Evolutionary conservation across 2,329 filamentous ascomycete species (phyloP).

Genomic region (Nigrospora osmanthi): DNA sequence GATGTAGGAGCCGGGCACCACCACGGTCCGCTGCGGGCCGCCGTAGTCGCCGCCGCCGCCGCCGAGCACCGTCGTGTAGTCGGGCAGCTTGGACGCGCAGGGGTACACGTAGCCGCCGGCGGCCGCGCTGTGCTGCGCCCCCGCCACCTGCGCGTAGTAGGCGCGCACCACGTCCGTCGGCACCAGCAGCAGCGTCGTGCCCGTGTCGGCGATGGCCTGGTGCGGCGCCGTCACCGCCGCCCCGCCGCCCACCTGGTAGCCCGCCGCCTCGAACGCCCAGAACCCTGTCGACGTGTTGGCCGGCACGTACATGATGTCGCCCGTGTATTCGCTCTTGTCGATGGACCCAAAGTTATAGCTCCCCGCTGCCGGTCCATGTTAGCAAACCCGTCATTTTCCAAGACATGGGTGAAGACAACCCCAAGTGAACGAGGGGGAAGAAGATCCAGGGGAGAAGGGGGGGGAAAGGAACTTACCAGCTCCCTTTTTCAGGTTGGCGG

Average conservation of each 20-base stretch:
- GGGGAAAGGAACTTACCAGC: constrained; percentile 1
- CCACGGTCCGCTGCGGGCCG: background rate
- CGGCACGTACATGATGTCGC: constrained; percentile 14
- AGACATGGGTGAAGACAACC: too few species aligned
- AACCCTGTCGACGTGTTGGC: constrained; percentile 15
- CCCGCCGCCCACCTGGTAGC: constrained; percentile 12
- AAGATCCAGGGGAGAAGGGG: background rate
- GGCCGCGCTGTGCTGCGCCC: constrained; percentile 24
- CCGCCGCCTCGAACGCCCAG: constrained; percentile 17
- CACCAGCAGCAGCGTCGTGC: constrained; percentile 47
- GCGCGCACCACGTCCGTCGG: constrained; percentile 33
- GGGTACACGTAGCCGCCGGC: constrained; percentile 40
- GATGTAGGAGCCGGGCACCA: constrained; percentile 34
- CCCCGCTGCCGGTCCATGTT: constrained; percentile 7
- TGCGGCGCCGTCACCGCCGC: constrained; percentile 7
- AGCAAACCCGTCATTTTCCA: background rate
- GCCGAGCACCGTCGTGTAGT: constrained; percentile 19
- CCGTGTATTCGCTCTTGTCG: constrained; percentile 12
- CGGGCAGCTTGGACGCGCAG: constrained; percentile 34
- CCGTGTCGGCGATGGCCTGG: constrained; percentile 46
- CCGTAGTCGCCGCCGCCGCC: background rate
- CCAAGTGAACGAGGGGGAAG: background rate
- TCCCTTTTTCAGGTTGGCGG: constrained; percentile 13
- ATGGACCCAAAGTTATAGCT: constrained; percentile 21
- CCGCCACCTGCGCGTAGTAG: constrained; percentile 38